phyloP scores from a whole-genome alignment of 768 basidiomycete species.

The Pisolithus sp. region DNA sequence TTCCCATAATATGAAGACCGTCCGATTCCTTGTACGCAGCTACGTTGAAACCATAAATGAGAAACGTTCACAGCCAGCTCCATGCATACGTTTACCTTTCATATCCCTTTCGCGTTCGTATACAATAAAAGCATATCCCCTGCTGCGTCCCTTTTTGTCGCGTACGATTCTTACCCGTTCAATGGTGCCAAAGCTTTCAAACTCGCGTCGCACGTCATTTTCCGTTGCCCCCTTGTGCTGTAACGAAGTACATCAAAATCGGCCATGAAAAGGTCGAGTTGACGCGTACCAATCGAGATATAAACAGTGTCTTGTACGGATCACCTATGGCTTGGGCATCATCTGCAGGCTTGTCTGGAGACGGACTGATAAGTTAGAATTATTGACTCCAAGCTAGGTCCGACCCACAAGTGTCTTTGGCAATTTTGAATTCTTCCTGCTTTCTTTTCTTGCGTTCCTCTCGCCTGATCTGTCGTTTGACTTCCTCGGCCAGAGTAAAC shows the following conservation, averaged over 20 bases:
- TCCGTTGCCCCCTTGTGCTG: conserved; percentile 93
- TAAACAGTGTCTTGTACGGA: conserved; percentile 97
- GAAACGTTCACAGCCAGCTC: conserved; percentile 6
- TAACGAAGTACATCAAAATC: conserved; percentile 12
- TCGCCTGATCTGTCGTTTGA: conserved; percentile 66
- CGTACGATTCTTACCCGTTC: conserved; percentile 91
- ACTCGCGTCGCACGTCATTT: conserved; percentile 87
- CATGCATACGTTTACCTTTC: conserved; percentile 64
- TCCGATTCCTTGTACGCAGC: conserved; percentile 99
- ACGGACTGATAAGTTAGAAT: conserved; percentile 7
- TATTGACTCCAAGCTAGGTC: not conserved
- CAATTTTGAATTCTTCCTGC: conserved; percentile 67
- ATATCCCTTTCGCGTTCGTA: conserved; percentile 98
- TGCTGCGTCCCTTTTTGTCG: conserved; percentile 80
- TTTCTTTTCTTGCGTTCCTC: conserved; percentile 76
- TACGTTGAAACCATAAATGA: conserved; percentile 25
- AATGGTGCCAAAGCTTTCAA: conserved; percentile 91
- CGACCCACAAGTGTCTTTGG: conserved; percentile 79
- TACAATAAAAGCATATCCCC: conserved; percentile 95
- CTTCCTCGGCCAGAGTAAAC: conserved; percentile 79
- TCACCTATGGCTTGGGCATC: conserved; percentile 90
- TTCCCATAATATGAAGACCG: conserved; percentile 91
- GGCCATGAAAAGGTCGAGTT: not conserved
- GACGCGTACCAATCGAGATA: conserved; percentile 73
- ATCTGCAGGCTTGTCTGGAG: conserved; percentile 84